Evolutionary conservation across 2,329 filamentous ascomycete genomes (phyloP), one percentile per base, ranked within the genome.

Genomic region (Ampelomyces quisqualis): DNA sequence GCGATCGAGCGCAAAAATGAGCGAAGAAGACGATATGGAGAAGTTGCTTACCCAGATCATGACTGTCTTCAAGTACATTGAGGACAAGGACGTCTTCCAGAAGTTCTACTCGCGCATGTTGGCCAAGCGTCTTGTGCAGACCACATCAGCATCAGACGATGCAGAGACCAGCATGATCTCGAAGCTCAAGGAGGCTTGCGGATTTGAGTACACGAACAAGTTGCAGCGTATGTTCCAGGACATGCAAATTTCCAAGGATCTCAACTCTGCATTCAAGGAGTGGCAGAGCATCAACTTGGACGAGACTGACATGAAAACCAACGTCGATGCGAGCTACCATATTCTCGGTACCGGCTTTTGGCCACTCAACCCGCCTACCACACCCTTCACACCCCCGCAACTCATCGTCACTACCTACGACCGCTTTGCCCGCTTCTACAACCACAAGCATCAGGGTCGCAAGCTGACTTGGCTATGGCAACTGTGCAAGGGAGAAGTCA

Each of bases 61-160:
- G 93, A 96, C 91, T 1, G 89, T 98, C 40, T 98, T 98, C 81
- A 97, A 97, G 74, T 98, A 98, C 71, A 97, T 98, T 51, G 93
- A 98, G 67, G 94, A 98, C 72, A 98, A 98, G 77, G 93, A 98
- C 63, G 94, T 98, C 4, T 98, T 98, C 79, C 93, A 97, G 70
- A 98, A 97, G 70, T 98, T 96, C 72, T 98, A 98, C 73, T 95
- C 91, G 2, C 87, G 90, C 49, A 95, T 95, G 85, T 75, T 98
- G 57, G 93, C 93, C 34, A 89, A 95, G 68, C 89, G 93, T 59
- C 75, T 98, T 40, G 93, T 98, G 13, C 89, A 96, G 69, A 90
- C 87, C 67, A 96, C 86, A 66, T 97, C 93, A 0, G 93, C 93
- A 3, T 96, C 90, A 2, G 90, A 95, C 56, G 93, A 98, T 71